Base-by-base conservation (phyloP, 73 alveolate genomes). In the Paramecium pentaurelia region DNA sequence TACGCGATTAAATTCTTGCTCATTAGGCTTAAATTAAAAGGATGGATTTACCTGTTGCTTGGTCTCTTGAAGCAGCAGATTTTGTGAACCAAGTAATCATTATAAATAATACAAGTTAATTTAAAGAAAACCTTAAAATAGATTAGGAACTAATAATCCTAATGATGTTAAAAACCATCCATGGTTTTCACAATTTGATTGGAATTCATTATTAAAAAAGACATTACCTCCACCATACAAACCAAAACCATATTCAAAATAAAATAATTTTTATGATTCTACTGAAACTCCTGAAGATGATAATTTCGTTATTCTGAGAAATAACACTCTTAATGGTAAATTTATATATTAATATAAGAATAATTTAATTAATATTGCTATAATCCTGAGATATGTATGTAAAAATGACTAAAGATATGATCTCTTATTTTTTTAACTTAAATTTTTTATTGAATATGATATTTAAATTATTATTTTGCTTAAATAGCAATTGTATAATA, bases 61-160 rank as follows among this genome's bases (percentile, higher is more conserved):
- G 98, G 98, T 51, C 96, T 40, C 16, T 95, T 27, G 98, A 97
- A 44, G 95, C 97, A 8, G 98, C 96, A 38, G 99, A 97, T 88
- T 97, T 97, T 68, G 93, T 95, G 36, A 96, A 97, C 92, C 71
- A 95, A 94, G 93, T 96, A 80, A 88, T 3, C 9, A 60, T 77
- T 54, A 92, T 58, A 64, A 87, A 44, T 30, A 77, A 36, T 27
- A 10, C 8, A 4, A 83, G 95, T 60, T 90, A 16, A 87, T 87
- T 37, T 36, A 87, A 87, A 83, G 97, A 86, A 94, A 94, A 47
- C 94, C 94, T 8, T 38, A 44, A 27, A 42, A 92, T 28, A 83
- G 97, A 38, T 86, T 94, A 38, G 97, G 97, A 4, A 44, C 70
- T 37, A 22, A 94, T 71, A 95, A 95, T 27, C 94, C 94, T 10